These are phyloP conservation scores for Neostapfia colusana DNA, from an alignment of 176 grass and related monocot species.

Conservation along the genomic window DNA sequence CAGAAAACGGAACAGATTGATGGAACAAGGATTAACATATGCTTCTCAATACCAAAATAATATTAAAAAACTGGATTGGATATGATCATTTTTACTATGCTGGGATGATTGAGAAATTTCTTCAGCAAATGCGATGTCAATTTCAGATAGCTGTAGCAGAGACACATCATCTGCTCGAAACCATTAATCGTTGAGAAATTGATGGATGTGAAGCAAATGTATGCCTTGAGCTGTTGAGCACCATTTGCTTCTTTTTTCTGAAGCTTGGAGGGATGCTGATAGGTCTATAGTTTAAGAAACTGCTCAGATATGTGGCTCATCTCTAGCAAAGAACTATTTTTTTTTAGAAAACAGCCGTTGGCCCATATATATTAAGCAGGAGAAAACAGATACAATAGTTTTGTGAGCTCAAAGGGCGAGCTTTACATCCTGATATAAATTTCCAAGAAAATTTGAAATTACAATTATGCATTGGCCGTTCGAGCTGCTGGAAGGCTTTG, in stretches of 20 bases:
- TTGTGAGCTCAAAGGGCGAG: too few species aligned
- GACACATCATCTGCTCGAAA: not conserved
- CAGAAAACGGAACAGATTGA: not conserved
- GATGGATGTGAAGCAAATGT: not conserved
- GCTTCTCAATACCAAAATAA: too few species aligned
- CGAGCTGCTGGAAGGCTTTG: too few species aligned
- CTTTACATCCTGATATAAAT: too few species aligned
- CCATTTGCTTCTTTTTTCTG: not conserved
- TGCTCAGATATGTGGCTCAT: conserved; percentile 3
- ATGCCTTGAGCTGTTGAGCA: not conserved
- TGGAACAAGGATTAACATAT: too few species aligned
- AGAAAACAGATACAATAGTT: too few species aligned
- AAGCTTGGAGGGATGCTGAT: not conserved
- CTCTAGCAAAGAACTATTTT: not conserved
- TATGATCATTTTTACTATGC: not conserved
- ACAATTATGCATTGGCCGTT: too few species aligned
- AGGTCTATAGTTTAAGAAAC: not conserved
- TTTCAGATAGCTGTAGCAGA: not conserved
- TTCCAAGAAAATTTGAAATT: too few species aligned
- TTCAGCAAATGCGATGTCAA: not conserved
- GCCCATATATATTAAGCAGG: too few species aligned
- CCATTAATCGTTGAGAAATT: not conserved
- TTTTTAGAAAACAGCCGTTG: too few species aligned
- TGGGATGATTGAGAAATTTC: not conserved
- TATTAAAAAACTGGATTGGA: not conserved